Conservation (phyloP, 140 eudicot genomes). For the Senecio squalidus region DNA sequence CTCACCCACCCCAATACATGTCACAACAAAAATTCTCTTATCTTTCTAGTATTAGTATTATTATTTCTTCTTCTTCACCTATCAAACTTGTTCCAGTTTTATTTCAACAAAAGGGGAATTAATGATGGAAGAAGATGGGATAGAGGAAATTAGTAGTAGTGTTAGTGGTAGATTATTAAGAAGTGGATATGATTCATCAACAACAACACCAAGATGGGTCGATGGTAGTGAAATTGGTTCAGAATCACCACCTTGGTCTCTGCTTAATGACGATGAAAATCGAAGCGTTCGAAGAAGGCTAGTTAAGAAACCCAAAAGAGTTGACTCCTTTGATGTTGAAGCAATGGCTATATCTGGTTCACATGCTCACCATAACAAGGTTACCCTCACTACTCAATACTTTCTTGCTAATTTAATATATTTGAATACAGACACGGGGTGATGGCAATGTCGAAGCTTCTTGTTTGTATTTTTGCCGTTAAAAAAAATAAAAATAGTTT, state of each 20-base stretch:
- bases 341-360: constrained; percentile 79
- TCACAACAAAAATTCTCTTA: constrained; percentile 4
- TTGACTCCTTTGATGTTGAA: constrained; percentile 93
- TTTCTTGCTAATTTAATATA: not conserved
- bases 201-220: constrained; percentile 78
- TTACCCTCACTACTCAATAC: constrained; percentile 12
- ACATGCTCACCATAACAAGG: constrained; percentile 78
- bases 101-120: too few species aligned
- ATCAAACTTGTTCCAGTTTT: too few species aligned
- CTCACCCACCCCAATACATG: constrained; percentile 17
- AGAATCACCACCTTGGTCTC: constrained; percentile 67
- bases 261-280: constrained; percentile 39
- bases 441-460: too few species aligned
- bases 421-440: too few species aligned
- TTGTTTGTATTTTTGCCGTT: too few species aligned
- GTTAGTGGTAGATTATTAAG: constrained; percentile 54
- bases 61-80: too few species aligned
- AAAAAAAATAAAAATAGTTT: too few species aligned
- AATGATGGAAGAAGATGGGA: constrained; percentile 39
- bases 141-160: constrained; percentile 54
- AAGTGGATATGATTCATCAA: constrained; percentile 44
- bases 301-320: constrained; percentile 64
- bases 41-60: too few species aligned
- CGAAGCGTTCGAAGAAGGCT: constrained; percentile 63
- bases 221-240: constrained; percentile 98